These are phyloP conservation scores for Pleurozium schreberi DNA, from an alignment of 225 moss, liverwort and hornwort genomes.

Conservation along the genomic window DNA sequence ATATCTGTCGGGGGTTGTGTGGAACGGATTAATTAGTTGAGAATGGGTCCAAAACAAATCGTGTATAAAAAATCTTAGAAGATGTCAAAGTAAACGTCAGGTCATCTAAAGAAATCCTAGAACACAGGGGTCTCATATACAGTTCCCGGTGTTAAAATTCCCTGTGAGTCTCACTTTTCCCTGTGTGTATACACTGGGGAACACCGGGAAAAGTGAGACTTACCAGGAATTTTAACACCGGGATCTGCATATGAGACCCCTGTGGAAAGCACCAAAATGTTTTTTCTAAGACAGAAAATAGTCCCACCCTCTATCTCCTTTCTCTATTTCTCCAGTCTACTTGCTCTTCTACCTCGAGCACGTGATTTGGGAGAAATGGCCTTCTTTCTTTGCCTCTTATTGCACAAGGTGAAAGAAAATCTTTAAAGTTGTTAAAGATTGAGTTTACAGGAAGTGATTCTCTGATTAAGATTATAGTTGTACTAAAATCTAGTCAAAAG, in stretches of 20 bases:
- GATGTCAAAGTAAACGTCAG: background rate
- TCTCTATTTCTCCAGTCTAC: background rate
- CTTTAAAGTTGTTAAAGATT: background rate
- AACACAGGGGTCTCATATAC: too few relatives aligned
- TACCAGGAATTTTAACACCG: too few relatives aligned
- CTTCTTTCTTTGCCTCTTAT: background rate
- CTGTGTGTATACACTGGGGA: too few relatives aligned
- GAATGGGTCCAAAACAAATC: background rate
- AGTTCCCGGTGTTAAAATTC: too few relatives aligned
- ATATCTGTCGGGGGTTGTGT: background rate
- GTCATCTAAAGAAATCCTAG: background rate
- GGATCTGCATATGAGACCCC: too few relatives aligned
- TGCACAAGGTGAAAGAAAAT: background rate
- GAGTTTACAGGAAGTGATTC: background rate
- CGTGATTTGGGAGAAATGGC: background rate
- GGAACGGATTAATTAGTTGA: background rate
- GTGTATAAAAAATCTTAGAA: background rate
- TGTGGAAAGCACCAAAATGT: background rate
- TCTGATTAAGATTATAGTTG: background rate
- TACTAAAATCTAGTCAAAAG: background rate
- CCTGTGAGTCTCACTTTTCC: too few relatives aligned
- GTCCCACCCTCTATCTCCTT: too few relatives aligned
- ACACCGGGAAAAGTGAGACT: too few relatives aligned
- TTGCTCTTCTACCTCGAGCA: background rate
- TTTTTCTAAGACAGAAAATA: background rate